phyloP scores from a whole-genome alignment of 2,329 filamentous ascomycete species.

The Cytospora leucostoma region DNA sequence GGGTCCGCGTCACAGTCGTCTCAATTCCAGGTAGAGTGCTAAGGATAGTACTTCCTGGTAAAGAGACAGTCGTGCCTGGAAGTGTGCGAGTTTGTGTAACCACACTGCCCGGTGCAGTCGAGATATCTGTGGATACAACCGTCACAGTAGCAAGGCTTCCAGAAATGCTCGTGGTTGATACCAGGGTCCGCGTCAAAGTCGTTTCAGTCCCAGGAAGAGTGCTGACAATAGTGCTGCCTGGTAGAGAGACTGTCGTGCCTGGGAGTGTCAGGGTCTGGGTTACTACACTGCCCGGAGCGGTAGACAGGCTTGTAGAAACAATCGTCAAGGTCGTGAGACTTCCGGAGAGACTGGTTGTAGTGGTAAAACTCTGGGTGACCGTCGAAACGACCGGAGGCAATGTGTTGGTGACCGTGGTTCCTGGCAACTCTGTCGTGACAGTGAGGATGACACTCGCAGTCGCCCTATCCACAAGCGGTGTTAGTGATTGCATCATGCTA shows the following conservation, averaged over 20 bases:
- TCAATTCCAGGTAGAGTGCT: slow-evolving; percentile 31
- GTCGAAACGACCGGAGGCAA: slow-evolving; percentile 21
- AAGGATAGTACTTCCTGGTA: slow-evolving; percentile 14
- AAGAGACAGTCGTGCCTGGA: not conserved
- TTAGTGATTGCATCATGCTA: not conserved
- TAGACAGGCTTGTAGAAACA: slow-evolving; percentile 7
- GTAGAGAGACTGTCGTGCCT: not conserved
- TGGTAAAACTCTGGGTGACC: slow-evolving; percentile 25
- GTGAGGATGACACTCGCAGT: slow-evolving; percentile 1
- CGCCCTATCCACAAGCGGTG: not conserved
- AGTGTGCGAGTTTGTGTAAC: slow-evolving; percentile 2
- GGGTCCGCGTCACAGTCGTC: not conserved
- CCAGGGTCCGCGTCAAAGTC: too few relatives aligned
- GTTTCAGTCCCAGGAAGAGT: too few relatives aligned
- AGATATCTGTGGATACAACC: too few relatives aligned
- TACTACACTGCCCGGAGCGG: not conserved
- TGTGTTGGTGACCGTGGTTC: not conserved
- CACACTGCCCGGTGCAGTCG: too few relatives aligned
- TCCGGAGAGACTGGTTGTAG: slow-evolving; percentile 19
- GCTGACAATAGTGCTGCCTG: not conserved
- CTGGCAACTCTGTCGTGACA: slow-evolving; percentile 2
- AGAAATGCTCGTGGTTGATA: too few relatives aligned
- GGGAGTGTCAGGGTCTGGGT: not conserved
- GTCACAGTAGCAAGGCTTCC: too few relatives aligned
- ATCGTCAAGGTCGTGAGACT: slow-evolving; percentile 14